phyloP scores from a whole-genome alignment of 148 eudicot genomes.

The Dysphania ambrosioides region DNA sequence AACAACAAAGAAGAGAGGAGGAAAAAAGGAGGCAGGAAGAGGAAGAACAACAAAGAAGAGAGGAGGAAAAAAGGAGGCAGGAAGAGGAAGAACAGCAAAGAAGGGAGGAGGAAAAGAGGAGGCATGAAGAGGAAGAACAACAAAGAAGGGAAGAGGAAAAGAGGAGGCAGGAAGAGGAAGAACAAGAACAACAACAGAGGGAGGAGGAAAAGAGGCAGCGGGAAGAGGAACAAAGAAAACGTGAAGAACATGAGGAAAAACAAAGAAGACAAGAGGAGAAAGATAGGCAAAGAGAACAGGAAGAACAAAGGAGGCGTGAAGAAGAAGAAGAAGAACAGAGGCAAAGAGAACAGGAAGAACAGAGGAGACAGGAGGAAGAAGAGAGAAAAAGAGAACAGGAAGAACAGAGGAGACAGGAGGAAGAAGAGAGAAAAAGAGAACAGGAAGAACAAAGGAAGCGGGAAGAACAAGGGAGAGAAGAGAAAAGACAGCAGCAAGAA shows the following conservation, averaged over 20 bases:
- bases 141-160: constrained; percentile 10
- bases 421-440: constrained; percentile 1
- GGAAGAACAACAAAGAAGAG: constrained; percentile 9
- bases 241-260: not conserved
- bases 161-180: not conserved
- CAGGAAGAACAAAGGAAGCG: not conserved
- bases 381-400: constrained; percentile 5
- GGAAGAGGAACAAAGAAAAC: constrained; percentile 8
- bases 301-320: constrained; percentile 6
- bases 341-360: constrained; percentile 12
- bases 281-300: not conserved
- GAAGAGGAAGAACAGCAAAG: not conserved
- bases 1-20: constrained; percentile 1
- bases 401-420: constrained; percentile 15
- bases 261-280: not conserved
- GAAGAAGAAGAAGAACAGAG: not conserved
- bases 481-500: not conserved
- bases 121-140: not conserved
- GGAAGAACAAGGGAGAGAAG: not conserved
- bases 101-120: not conserved
- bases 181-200: not conserved
- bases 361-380: constrained; percentile 24
- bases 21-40: constrained; percentile 9
- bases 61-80: not conserved
- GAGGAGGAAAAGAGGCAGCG: constrained; percentile 6